A percentile compares a stretch with the other conserved stretches of the same genome.
These are phyloP conservation scores for Solanum pennellii DNA, from an alignment of 257 asterid species.

Conservation along the genomic window DNA sequence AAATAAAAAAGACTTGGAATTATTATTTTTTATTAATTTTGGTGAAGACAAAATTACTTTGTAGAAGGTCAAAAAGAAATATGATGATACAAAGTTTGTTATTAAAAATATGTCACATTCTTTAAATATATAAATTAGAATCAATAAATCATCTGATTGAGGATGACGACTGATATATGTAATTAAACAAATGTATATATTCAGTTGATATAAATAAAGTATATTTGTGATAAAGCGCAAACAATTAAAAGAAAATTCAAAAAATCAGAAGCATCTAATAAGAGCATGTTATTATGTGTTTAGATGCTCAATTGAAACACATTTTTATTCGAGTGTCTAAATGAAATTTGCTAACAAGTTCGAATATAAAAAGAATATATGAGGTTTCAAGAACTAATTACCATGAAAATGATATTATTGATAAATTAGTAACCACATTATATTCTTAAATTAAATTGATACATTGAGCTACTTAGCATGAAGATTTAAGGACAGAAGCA, in stretches of 20 bases:
- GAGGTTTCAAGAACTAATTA: background rate
- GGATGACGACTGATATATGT: too few relatives aligned
- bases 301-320: background rate
- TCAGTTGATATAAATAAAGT: background rate
- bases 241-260: too few relatives aligned
- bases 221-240: background rate
- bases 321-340: background rate
- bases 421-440: background rate
- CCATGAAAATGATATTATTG: background rate
- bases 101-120: too few relatives aligned
- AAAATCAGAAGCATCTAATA: background rate
- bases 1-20: background rate
- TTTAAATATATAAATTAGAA: too few relatives aligned
- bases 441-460: background rate
- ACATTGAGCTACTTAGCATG: background rate
- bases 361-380: background rate
- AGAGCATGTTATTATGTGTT: background rate
- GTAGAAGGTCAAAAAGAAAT: background rate
- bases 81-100: background rate
- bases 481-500: conserved; percentile 8
- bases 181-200: background rate
- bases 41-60: background rate
- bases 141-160: too few relatives aligned
- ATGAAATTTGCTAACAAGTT: background rate
- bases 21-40: background rate